These are phyloP conservation scores for Funneliformis geosporum DNA, from an alignment of 192 early-diverging fungal species.

Conservation along the genomic window DNA sequence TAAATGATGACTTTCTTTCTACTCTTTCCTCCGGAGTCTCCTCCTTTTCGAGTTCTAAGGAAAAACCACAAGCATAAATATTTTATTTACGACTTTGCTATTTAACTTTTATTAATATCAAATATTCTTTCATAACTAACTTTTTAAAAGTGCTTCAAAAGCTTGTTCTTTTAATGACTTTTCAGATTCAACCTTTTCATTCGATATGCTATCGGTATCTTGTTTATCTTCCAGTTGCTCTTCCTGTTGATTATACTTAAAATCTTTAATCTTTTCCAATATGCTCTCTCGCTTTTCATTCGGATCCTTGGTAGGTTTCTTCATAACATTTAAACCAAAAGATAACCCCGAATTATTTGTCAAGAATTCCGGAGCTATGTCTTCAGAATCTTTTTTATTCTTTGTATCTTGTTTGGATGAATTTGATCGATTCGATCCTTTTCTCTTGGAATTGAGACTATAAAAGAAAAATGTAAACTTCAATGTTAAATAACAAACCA, in stretches of 20 bases:
- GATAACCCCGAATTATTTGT: neutral
- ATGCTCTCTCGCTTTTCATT: neutral
- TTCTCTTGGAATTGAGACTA: neutral
- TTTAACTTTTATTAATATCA: neutral
- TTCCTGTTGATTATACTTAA: neutral
- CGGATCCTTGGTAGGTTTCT: neutral
- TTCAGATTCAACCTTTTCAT: neutral
- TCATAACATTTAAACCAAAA: neutral
- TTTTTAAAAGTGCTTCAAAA: neutral
- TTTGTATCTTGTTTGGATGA: neutral
- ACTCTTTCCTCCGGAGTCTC: neutral
- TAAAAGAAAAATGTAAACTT: neutral
- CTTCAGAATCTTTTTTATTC: neutral
- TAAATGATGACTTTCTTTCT: neutral
- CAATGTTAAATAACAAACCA: neutral
- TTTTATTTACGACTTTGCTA: neutral
- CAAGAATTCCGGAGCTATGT: neutral
- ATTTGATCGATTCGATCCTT: neutral
- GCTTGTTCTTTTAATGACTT: neutral
- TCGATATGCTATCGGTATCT: neutral
- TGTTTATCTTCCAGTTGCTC: neutral
- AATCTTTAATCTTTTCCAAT: neutral
- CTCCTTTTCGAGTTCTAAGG: neutral
- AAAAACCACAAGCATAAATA: neutral
- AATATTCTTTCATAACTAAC: neutral